Conservation (phyloP, 148 eudicot species). For the Vaccinium macrocarpon region DNA sequence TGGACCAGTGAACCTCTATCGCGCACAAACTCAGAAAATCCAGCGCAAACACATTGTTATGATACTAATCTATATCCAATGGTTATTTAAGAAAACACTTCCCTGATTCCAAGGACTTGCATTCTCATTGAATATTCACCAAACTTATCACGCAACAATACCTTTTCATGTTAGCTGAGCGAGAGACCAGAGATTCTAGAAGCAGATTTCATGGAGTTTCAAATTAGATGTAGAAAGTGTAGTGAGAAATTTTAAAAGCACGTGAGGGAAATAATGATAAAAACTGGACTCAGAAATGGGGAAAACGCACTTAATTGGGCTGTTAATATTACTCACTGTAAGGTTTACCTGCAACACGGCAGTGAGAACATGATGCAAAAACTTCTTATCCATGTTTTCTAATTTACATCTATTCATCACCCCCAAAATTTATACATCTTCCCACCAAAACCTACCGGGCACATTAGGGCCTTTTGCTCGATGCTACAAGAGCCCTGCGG, state of each 20-base stretch:
- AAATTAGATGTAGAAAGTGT: not conserved
- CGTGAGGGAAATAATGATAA: not conserved
- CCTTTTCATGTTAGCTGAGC: not conserved
- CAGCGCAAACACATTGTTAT: not conserved
- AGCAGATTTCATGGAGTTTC: constrained; percentile 5
- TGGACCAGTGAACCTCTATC: not conserved
- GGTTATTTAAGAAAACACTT: not conserved
- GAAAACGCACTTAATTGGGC: not conserved
- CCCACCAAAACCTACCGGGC: not conserved
- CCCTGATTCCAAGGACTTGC: not conserved
- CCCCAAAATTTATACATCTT: not conserved
- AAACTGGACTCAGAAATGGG: not conserved
- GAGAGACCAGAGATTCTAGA: not conserved
- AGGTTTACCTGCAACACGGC: not conserved
- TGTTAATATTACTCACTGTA: not conserved
- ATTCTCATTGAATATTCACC: not conserved
- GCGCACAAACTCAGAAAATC: not conserved
- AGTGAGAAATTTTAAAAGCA: not conserved
- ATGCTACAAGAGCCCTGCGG: not conserved
- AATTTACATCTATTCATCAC: constrained; percentile 8
- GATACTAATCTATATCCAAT: not conserved
- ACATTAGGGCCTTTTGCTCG: not conserved
- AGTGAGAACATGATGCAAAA: not conserved
- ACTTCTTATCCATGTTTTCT: not conserved
- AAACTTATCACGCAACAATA: not conserved